These are phyloP conservation scores for Candida sp. DNA, from an alignment of 1,139 yeast genomes.

Conservation along the genomic window DNA sequence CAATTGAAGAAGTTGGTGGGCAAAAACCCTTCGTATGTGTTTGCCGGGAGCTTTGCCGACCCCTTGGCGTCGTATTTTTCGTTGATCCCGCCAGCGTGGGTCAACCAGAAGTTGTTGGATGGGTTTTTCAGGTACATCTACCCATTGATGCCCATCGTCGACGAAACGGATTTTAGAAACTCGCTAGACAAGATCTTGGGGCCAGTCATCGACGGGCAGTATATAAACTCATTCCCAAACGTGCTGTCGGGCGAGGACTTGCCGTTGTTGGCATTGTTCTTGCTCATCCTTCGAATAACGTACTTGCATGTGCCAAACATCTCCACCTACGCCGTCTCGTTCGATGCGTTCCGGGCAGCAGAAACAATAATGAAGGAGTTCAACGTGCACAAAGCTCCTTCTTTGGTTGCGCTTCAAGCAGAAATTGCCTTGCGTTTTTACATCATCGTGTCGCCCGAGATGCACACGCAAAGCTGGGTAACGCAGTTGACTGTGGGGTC, in stretches of 20 bases:
- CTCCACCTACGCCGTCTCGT: conserved; percentile 28
- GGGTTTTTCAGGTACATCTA: conserved; percentile 44
- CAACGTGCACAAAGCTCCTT: conserved; percentile 40
- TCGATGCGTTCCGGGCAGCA: conserved; percentile 33
- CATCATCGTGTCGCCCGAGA: conserved; percentile 33
- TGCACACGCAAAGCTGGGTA: conserved; percentile 18
- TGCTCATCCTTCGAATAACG: conserved; percentile 29
- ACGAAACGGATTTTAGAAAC: conserved; percentile 30
- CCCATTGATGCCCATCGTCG: conserved; percentile 52
- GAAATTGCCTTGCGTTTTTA: conserved; percentile 33
- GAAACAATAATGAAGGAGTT: conserved; percentile 40
- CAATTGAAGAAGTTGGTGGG: conserved; percentile 6
- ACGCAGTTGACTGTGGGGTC: conserved; percentile 31
- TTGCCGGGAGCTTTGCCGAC: conserved; percentile 9
- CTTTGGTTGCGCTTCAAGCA: conserved; percentile 52
- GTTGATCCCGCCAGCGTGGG: conserved; percentile 15
- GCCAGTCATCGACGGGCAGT: conserved; percentile 15
- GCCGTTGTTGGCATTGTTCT: conserved; percentile 28
- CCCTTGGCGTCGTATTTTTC: conserved; percentile 13
- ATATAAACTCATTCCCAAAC: conserved; percentile 19
- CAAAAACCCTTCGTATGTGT: conserved; percentile 5
- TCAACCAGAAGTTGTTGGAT: conserved; percentile 11
- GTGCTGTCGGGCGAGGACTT: conserved; percentile 29
- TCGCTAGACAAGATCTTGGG: conserved; percentile 22
- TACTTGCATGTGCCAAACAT: conserved; percentile 25